Conservation (phyloP, 1,139 yeast species). For the Yamadazyma diddensiae region DNA sequence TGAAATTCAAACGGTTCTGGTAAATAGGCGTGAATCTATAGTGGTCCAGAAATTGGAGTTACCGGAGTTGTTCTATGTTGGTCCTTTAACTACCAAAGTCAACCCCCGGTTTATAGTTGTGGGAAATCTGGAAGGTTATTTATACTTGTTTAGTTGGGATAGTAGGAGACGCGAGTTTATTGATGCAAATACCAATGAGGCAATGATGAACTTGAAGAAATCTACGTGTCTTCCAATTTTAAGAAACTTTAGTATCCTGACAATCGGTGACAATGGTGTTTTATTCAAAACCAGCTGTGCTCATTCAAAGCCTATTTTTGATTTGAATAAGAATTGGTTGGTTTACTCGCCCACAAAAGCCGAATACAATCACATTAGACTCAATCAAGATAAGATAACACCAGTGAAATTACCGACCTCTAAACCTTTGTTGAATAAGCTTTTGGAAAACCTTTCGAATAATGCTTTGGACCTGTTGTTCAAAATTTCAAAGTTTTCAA, state of each 20-base stretch:
- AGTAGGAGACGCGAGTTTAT: constrained; percentile 4
- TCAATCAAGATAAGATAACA: constrained; percentile 25
- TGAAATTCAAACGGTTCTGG: constrained; percentile 3
- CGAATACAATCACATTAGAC: constrained; percentile 32
- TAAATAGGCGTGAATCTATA: neutral
- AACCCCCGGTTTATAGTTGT: constrained; percentile 21
- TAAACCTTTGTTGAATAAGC: constrained; percentile 43
- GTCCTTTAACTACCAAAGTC: constrained; percentile 10
- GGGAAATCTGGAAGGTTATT: constrained; percentile 24
- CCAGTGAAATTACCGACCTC: constrained; percentile 47
- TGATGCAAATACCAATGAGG: constrained; percentile 20
- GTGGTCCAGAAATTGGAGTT: constrained; percentile 9
- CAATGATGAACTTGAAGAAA: constrained; percentile 22
- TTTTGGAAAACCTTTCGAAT: constrained; percentile 47
- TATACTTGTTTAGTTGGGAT: constrained; percentile 18
- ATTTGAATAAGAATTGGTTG: constrained; percentile 50
- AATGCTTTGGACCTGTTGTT: constrained; percentile 55
- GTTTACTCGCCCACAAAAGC: constrained; percentile 43
- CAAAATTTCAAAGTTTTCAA: constrained; percentile 47
- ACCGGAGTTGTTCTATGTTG: constrained; percentile 7
- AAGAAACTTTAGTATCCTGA: constrained; percentile 13
- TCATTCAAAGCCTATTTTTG: constrained; percentile 43
- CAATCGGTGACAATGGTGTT: constrained; percentile 19
- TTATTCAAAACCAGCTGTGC: constrained; percentile 34
- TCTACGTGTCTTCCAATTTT: constrained; percentile 25